These are phyloP conservation scores for Neoboletus brunneissimus DNA, from an alignment of 768 basidiomycete genomes.

Conservation along the genomic window DNA sequence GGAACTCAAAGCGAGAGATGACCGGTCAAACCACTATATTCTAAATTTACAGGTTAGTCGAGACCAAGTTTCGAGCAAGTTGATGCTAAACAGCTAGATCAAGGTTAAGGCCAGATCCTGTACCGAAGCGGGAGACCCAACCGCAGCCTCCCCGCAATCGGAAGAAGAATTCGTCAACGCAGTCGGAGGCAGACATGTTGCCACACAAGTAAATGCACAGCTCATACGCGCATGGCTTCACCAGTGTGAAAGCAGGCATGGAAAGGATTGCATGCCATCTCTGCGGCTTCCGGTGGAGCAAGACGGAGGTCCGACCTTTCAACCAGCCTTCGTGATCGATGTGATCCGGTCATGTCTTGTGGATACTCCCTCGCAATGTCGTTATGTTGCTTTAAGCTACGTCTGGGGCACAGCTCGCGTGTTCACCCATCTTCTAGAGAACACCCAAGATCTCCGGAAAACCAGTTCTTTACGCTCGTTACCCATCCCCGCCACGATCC, in stretches of 20 bases:
- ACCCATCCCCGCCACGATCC: conserved; percentile 19
- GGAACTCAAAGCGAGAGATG: conserved; percentile 1
- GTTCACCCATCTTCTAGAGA: conserved; percentile 4
- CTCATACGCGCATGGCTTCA: conserved; percentile 13
- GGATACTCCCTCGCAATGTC: conserved; percentile 14
- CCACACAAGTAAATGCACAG: background rate
- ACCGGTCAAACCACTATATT: background rate
- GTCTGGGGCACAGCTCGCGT: conserved; percentile 14
- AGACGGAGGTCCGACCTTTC: background rate
- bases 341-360: conserved; percentile 14
- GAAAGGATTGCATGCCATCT: conserved; percentile 2
- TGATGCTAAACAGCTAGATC: background rate
- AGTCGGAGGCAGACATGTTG: conserved; percentile 9
- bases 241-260: conserved; percentile 11
- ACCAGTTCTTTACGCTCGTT: background rate
- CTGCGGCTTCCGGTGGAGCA: background rate
- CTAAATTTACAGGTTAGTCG: conserved; percentile 5
- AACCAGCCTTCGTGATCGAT: conserved; percentile 12
- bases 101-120: conserved; percentile 4
- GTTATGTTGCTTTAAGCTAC: conserved; percentile 24
- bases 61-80: background rate
- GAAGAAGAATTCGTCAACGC: background rate
- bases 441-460: conserved; percentile 3
- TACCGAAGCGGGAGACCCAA: background rate
- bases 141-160: background rate